These are phyloP conservation scores for Aspergillus phoenicis DNA, from an alignment of 2,329 filamentous ascomycete genomes.

Conservation along the genomic window DNA sequence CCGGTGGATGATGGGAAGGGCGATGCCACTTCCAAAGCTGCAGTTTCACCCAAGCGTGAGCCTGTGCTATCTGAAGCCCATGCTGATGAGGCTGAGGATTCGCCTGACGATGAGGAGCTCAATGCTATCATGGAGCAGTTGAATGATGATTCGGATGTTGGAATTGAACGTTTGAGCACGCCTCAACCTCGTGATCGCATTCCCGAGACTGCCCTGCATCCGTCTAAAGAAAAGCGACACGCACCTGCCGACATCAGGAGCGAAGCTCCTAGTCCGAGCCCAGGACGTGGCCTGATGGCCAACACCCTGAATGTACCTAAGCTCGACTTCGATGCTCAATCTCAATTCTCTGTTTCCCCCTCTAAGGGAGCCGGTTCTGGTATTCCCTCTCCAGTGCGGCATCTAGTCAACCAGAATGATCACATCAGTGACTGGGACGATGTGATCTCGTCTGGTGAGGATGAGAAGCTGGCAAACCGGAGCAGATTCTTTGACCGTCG, in stretches of 20 bases:
- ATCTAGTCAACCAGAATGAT: constrained; percentile 62
- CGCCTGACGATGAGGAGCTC: constrained; percentile 67
- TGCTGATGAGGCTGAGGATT: constrained; percentile 33
- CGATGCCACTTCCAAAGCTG: constrained; percentile 36
- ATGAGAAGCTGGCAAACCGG: constrained; percentile 77
- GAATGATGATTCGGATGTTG: constrained; percentile 72
- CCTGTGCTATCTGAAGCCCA: constrained; percentile 14
- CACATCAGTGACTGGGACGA: constrained; percentile 91
- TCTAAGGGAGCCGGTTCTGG: constrained; percentile 64
- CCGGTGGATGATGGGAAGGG: constrained; percentile 22
- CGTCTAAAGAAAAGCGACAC: constrained; percentile 57
- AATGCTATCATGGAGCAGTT: constrained; percentile 90
- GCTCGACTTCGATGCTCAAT: constrained; percentile 38
- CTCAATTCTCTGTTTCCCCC: constrained; percentile 57
- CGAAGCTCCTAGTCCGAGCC: constrained; percentile 73
- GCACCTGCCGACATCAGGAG: constrained; percentile 60
- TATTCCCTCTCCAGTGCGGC: constrained; percentile 59
- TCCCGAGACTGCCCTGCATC: constrained; percentile 46
- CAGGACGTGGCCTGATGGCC: constrained; percentile 56
- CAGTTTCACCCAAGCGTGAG: constrained; percentile 25
- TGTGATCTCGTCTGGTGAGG: constrained; percentile 77
- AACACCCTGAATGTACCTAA: constrained; percentile 51
- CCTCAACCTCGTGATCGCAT: constrained; percentile 31
- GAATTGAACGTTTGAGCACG: constrained; percentile 64
- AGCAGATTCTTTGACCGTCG: constrained; percentile 88